phyloP scores from a whole-genome alignment of 192 early-diverging fungal genomes.

The Mortierella hygrophila region DNA sequence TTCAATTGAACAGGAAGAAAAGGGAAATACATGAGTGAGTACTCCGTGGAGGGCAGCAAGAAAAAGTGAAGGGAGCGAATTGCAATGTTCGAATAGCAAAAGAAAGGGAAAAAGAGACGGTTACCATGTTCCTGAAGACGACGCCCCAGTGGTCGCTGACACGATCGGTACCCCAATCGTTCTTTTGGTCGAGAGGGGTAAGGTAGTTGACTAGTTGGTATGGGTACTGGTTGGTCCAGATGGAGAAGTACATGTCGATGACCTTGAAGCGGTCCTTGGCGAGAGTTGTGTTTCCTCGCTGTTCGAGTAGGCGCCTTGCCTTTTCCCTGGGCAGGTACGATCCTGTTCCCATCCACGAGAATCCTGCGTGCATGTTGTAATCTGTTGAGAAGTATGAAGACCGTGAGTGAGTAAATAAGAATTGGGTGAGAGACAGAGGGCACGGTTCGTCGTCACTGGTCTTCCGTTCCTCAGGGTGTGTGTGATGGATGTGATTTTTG shows the following conservation, averaged over 20 bases:
- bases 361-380: constrained; percentile 67
- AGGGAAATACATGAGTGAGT: too few relatives aligned
- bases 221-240: constrained; percentile 74
- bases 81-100: neutral
- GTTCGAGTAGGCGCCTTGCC: constrained; percentile 63
- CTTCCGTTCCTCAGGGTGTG: neutral
- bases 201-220: constrained; percentile 65
- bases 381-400: constrained; percentile 15
- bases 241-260: constrained; percentile 68
- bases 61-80: neutral
- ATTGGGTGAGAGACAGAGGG: too few relatives aligned
- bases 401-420: neutral
- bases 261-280: constrained; percentile 59
- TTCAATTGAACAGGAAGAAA: too few relatives aligned
- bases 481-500: neutral
- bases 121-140: constrained; percentile 62
- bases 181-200: constrained; percentile 56
- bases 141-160: constrained; percentile 61
- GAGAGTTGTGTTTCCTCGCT: constrained; percentile 62
- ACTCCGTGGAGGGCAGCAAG: too few relatives aligned
- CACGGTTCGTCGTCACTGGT: neutral
- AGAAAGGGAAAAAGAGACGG: neutral
- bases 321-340: constrained; percentile 63
- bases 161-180: constrained; percentile 58
- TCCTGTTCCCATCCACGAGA: constrained; percentile 66